phyloP scores from a whole-genome alignment of 2,329 filamentous ascomycete genomes.

The Xylariaceae sp. region DNA sequence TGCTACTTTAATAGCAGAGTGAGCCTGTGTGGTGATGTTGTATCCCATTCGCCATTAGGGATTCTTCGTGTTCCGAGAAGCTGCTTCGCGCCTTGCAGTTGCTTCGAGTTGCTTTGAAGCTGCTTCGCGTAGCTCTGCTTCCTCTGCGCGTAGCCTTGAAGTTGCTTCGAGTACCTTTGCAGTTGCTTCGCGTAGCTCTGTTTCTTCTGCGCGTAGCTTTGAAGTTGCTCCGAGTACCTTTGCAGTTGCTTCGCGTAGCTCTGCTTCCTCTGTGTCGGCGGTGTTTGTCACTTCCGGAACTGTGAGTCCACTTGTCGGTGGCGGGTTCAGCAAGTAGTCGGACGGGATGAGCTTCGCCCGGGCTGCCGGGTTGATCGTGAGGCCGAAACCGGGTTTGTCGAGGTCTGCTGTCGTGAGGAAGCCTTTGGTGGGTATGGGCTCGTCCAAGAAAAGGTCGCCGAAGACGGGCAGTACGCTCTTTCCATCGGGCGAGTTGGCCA shows the following conservation, averaged over 20 bases:
- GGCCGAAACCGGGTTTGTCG: slow-evolving; percentile 85
- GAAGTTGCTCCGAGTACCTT: too few species aligned
- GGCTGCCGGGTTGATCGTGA: slow-evolving; percentile 77
- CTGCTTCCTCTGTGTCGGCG: slow-evolving; percentile 7
- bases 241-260: slow-evolving; percentile 1
- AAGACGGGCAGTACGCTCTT: slow-evolving; percentile 88
- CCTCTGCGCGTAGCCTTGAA: too few species aligned
- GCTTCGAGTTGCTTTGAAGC: too few species aligned
- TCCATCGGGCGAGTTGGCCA: slow-evolving; percentile 88
- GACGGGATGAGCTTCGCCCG: slow-evolving; percentile 68
- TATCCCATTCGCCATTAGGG: background rate
- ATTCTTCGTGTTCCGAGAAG: background rate
- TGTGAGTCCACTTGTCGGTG: slow-evolving; percentile 45
- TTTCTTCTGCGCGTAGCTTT: too few species aligned
- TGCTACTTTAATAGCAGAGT: too few species aligned
- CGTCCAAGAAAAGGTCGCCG: slow-evolving; percentile 82
- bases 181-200: too few species aligned
- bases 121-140: too few species aligned
- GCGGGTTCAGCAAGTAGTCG: slow-evolving; percentile 64
- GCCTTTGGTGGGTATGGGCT: slow-evolving; percentile 80
- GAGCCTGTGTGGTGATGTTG: too few species aligned
- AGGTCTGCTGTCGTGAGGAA: slow-evolving; percentile 74
- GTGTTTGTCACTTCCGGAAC: slow-evolving; percentile 24
- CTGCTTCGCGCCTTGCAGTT: background rate
- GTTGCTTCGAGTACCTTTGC: too few species aligned